Evolutionary conservation across 257 asterid genomes (phyloP).

Genomic region (Capsicum baccatum): DNA sequence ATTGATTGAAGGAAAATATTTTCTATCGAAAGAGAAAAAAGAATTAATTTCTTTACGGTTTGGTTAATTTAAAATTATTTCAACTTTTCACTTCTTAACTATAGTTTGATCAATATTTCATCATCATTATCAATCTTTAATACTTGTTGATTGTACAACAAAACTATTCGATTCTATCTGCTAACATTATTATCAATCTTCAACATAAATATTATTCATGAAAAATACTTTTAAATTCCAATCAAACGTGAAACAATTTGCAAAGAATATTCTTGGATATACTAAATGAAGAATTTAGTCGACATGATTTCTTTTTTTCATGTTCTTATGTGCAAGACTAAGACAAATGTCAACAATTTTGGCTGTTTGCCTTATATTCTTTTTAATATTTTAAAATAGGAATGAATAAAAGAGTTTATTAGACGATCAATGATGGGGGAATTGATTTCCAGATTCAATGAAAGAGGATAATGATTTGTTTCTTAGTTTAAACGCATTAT

Average conservation of each 20-base stretch:
- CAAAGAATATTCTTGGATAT: background rate
- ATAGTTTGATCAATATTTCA: background rate
- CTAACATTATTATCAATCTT: background rate
- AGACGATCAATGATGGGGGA: background rate
- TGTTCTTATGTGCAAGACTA: background rate
- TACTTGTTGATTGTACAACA: background rate
- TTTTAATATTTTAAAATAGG: background rate
- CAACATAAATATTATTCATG: background rate
- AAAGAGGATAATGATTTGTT: slow-evolving; percentile 8
- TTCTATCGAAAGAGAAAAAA: background rate
- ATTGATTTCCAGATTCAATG: slow-evolving; percentile 16
- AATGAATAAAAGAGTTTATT: background rate
- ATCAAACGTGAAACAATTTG: background rate
- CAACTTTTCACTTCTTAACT: background rate
- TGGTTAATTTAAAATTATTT: background rate
- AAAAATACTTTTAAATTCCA: background rate
- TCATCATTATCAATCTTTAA: background rate
- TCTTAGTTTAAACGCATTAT: background rate
- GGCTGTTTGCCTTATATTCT: background rate
- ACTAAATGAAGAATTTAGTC: background rate
- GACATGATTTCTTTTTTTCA: background rate
- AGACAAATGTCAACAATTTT: background rate
- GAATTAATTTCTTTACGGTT: background rate
- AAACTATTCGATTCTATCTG: background rate
- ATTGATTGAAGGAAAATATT: background rate